phyloP scores from a whole-genome alignment of 83 land plant species.

The Isoetes engelmannii region DNA sequence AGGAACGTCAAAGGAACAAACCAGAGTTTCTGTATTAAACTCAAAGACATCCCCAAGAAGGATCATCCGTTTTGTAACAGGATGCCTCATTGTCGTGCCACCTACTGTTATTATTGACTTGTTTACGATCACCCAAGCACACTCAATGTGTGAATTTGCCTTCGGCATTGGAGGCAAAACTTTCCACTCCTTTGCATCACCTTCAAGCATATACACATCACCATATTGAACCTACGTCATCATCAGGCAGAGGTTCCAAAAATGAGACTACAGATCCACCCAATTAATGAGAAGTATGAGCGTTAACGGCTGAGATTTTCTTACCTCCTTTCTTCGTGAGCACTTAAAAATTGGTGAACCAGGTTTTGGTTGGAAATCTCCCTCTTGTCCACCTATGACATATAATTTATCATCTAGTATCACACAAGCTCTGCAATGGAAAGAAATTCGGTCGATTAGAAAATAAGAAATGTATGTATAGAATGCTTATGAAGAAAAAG shows the following conservation, averaged over 20 bases:
- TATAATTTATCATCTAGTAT: constrained; percentile 61
- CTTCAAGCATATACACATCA: constrained; percentile 90
- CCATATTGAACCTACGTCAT: constrained; percentile 63
- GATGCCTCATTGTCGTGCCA: constrained; percentile 89
- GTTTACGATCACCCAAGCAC: constrained; percentile 85
- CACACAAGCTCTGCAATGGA: constrained; percentile 69
- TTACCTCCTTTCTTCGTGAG: constrained; percentile 78
- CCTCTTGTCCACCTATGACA: constrained; percentile 97
- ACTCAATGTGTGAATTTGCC: constrained; percentile 89
- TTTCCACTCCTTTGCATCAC: constrained; percentile 56
- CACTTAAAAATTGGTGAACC: constrained; percentile 96
- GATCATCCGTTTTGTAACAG: constrained; percentile 78
- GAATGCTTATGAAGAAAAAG: constrained; percentile 3
- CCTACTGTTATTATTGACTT: constrained; percentile 71
- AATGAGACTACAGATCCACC: neutral
- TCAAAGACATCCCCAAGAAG: constrained; percentile 78
- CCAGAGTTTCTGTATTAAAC: constrained; percentile 59
- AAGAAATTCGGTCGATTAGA: neutral
- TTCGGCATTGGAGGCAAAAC: constrained; percentile 69
- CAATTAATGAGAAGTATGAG: neutral
- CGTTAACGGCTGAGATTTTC: neutral
- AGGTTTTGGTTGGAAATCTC: constrained; percentile 94
- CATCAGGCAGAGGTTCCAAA: neutral
- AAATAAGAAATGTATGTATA: neutral
- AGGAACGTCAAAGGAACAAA: constrained; percentile 14